A percentile compares a stretch with the other conserved stretches of the same genome.
Evolutionary conservation across 1,139 yeast genomes (phyloP).

Genomic region (Suhomyces terraborum): DNA sequence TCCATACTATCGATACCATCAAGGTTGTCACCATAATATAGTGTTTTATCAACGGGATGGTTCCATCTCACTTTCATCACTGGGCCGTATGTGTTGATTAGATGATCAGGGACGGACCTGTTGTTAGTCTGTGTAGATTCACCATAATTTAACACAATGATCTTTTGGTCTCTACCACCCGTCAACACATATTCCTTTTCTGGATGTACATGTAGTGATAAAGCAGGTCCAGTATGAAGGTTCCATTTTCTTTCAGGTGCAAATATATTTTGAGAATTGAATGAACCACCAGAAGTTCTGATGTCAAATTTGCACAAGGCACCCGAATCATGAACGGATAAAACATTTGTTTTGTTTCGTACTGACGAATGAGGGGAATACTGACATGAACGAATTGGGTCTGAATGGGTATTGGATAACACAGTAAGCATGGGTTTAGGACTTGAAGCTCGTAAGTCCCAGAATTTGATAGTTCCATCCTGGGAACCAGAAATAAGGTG

Average conservation of each 20-base stretch:
- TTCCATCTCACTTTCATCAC: slow-evolving; percentile 75
- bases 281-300: slow-evolving; percentile 35
- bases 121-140: slow-evolving; percentile 37
- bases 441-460: slow-evolving; percentile 73
- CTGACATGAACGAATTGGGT: slow-evolving; percentile 64
- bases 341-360: slow-evolving; percentile 36
- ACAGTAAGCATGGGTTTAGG: slow-evolving; percentile 49
- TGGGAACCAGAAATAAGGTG: slow-evolving; percentile 82
- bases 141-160: slow-evolving; percentile 73
- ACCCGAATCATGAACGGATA: slow-evolving; percentile 86
- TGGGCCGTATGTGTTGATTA: slow-evolving; percentile 75
- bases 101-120: slow-evolving; percentile 62
- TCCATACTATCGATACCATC: slow-evolving; percentile 6
- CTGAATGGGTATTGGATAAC: slow-evolving; percentile 54
- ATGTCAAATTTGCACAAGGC: slow-evolving; percentile 82
- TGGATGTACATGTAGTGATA: slow-evolving; percentile 88
- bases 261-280: slow-evolving; percentile 25
- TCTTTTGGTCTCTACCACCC: slow-evolving; percentile 89
- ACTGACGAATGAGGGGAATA: slow-evolving; percentile 52
- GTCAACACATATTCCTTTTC: slow-evolving; percentile 78
- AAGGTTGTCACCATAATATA: slow-evolving; percentile 13
- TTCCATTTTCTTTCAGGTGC: slow-evolving; percentile 73
- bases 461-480: slow-evolving; percentile 83
- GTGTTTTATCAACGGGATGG: slow-evolving; percentile 24
- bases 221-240: slow-evolving; percentile 91